Evolutionary conservation across 2,329 filamentous ascomycete species (phyloP), one percentile per base, ranked within the genome.

Genomic region (Fusarium annulatum): DNA sequence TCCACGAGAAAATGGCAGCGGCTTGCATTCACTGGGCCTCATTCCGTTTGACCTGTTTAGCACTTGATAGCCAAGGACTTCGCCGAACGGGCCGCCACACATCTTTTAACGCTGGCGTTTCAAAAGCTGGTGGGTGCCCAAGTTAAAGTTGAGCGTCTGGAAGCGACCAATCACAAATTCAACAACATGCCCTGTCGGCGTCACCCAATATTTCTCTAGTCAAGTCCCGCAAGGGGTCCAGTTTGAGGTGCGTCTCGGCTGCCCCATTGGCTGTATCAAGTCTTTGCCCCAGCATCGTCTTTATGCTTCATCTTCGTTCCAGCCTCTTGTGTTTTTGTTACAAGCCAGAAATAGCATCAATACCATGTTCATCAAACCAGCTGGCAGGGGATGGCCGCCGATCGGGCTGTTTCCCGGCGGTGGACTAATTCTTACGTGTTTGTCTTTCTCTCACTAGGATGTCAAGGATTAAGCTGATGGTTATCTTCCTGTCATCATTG

Each of bases 101-200:
- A 66, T 67, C 64, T 70, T 43, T 74, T 59, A 64, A 71, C 70
- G 67, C 74, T 75, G 73, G 72, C 71, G 79, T 80, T 80, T 78
- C 79, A 80, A 67, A 76, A 74, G 72, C 78, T 74, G 70, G 69
- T 73, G 64, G 67, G 65, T 71, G 69, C 58, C 76, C 77, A 79
- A 78, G 80, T 77, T 79, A 79, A 80, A 81, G 75, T 78, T 79
- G 79, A 78, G 75, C 76, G 77, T 75, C 55, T 74, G 72, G 67
- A 71, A 64, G 67, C 53, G 61, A 39, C 82, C 81, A 84, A 83
- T 83, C 77, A 82, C 38, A 52, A n/a, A 57, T 70, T 61, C 76
- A 77, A 78, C 23, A 76, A 77, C 69, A 78, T 76, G 74, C 73
- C 75, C 71, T 73, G 67, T 76, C 69, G 71, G 78, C 78, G 77